These are phyloP conservation scores for Beauveria sp. DNA, from an alignment of 2,329 filamentous ascomycete species.

Conservation along the genomic window DNA sequence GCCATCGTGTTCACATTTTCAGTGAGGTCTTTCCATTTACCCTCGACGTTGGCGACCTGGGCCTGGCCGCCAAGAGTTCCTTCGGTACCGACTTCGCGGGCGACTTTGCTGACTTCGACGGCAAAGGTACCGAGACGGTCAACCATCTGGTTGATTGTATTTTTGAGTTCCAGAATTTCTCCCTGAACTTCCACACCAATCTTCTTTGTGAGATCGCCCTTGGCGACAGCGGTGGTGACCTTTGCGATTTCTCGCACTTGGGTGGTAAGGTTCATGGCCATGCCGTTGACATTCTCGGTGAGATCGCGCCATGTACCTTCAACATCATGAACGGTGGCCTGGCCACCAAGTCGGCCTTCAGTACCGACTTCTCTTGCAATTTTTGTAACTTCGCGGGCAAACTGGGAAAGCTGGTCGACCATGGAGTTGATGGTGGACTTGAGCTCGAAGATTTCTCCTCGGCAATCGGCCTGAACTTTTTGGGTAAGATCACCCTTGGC, in stretches of 20 bases:
- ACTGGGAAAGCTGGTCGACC: conserved; percentile 96
- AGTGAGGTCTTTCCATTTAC: conserved; percentile 96
- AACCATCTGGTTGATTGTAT: conserved; percentile 98
- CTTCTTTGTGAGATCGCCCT: conserved; percentile 90
- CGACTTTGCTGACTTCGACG: conserved; percentile 91
- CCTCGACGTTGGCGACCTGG: conserved; percentile 87
- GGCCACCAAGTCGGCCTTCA: conserved; percentile 86
- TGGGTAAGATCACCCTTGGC: conserved; percentile 87
- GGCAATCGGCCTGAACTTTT: conserved; percentile 89
- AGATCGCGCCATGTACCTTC: conserved; percentile 96
- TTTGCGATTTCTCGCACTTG: conserved; percentile 97
- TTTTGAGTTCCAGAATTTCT: conserved; percentile 91
- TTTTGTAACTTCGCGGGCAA: conserved; percentile 93
- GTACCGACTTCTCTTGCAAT: conserved; percentile 95
- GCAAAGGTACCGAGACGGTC: conserved; percentile 94
- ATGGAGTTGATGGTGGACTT: conserved; percentile 99
- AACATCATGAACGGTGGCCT: conserved; percentile 92
- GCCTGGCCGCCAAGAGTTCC: conserved; percentile 91
- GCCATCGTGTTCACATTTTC: conserved; percentile 79
- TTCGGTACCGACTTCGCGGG: conserved; percentile 92
- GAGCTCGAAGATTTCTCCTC: conserved; percentile 85
- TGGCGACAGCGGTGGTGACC: conserved; percentile 90
- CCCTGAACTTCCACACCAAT: conserved; percentile 90
- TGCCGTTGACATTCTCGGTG: conserved; percentile 92
- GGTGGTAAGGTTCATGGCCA: conserved; percentile 96